Evolutionary conservation across 2,329 filamentous ascomycete species (phyloP).

Genomic region (Ophiobolus disseminans): DNA sequence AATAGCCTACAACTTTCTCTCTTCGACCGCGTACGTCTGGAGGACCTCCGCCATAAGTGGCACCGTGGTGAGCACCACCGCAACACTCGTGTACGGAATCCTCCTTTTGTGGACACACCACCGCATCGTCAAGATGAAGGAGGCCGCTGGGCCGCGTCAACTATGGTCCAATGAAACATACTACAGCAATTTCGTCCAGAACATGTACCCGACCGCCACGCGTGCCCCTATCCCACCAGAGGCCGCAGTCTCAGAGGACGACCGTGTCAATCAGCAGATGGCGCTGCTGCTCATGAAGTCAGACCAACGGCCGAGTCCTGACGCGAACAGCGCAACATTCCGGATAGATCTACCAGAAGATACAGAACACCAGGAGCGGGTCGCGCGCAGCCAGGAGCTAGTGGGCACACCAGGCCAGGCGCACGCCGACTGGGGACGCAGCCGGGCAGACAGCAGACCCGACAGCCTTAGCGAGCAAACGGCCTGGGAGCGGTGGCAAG

Average conservation of each 20-base stretch:
- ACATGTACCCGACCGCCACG: conserved; percentile 54
- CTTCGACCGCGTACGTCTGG: conserved; percentile 52
- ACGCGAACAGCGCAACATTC: conserved; percentile 52
- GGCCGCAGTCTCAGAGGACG: conserved; percentile 53
- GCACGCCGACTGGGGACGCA: conserved; percentile 30
- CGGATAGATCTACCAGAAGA: conserved; percentile 51
- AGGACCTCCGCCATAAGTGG: conserved; percentile 53
- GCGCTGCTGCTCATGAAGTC: conserved; percentile 53
- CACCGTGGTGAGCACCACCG: conserved; percentile 49
- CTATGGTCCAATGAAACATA: conserved; percentile 49
- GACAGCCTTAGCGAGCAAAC: conserved; percentile 39
- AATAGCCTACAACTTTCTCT: conserved; percentile 56
- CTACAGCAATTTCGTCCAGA: conserved; percentile 55
- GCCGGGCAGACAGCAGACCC: conserved; percentile 32
- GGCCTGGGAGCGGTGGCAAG: conserved; percentile 39
- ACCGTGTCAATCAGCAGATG: conserved; percentile 60
- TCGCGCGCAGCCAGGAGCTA: conserved; percentile 38
- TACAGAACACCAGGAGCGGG: conserved; percentile 32
- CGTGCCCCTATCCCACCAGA: conserved; percentile 35
- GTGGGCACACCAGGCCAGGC: conserved; percentile 36
- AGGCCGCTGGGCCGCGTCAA: conserved; percentile 25
- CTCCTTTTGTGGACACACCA: conserved; percentile 54
- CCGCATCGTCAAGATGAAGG: conserved; percentile 45
- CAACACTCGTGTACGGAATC: conserved; percentile 51
- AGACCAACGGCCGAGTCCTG: conserved; percentile 41